Conservation (phyloP, 139 green algal genomes). For the Chlamydomonas eustigma region DNA sequence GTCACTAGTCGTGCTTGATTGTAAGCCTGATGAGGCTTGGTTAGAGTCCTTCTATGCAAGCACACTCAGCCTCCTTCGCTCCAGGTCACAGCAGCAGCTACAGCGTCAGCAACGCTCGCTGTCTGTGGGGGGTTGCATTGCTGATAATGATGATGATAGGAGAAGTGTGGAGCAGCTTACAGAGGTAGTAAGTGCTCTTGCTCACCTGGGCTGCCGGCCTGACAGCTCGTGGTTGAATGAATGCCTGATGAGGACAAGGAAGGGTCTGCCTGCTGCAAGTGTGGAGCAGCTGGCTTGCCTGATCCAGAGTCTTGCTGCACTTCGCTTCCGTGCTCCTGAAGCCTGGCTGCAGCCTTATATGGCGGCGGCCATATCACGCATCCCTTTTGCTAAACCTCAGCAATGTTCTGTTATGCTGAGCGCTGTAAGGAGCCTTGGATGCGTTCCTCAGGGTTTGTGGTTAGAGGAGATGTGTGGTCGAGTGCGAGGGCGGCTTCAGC, state of each 20-base stretch:
- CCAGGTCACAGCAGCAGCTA: background rate
- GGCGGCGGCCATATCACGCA: constrained; percentile 18
- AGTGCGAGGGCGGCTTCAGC: background rate
- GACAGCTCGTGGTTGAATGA: constrained; percentile 25
- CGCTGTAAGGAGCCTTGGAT: constrained; percentile 18
- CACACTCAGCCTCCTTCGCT: background rate
- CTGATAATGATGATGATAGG: background rate
- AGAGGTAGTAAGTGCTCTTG: constrained; percentile 6
- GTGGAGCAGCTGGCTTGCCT: constrained; percentile 6
- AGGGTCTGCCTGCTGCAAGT: background rate
- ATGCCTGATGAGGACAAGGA: constrained; percentile 4
- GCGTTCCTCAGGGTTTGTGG: constrained; percentile 27
- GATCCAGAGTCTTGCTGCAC: background rate
- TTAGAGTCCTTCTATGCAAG: background rate
- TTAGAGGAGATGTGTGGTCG: constrained; percentile 21
- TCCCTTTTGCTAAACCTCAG: constrained; percentile 16
- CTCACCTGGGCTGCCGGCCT: constrained; percentile 25
- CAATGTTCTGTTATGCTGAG: constrained; percentile 14
- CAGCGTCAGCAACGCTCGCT: background rate
- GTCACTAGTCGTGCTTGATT: constrained; percentile 5
- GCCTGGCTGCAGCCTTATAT: constrained; percentile 31
- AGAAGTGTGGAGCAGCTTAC: constrained; percentile 11
- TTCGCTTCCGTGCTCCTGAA: constrained; percentile 28
- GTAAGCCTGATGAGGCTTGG: constrained; percentile 28
- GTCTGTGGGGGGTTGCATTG: background rate